phyloP scores from a whole-genome alignment of 805 yeast species.

The Grigorovia yakushimaensis region DNA sequence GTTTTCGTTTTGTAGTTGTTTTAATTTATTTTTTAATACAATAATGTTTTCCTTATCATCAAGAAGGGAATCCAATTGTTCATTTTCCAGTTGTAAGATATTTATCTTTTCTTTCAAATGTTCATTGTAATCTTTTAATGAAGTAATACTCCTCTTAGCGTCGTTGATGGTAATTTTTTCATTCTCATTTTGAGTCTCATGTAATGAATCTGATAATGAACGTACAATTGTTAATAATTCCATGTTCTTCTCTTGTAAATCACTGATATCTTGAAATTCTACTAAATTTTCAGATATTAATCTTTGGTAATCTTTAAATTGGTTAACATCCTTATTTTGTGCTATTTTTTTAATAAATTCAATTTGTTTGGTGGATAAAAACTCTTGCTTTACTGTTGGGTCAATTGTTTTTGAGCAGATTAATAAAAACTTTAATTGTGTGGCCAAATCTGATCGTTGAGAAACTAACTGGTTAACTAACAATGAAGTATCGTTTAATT shows the following conservation, averaged over 20 bases:
- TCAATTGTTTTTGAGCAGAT: slow-evolving; percentile 20
- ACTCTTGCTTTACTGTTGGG: neutral
- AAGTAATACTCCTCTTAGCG: slow-evolving; percentile 53
- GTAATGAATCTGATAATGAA: slow-evolving; percentile 61
- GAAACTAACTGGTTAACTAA: slow-evolving; percentile 37
- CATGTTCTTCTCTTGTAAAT: slow-evolving; percentile 64
- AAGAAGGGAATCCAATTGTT: slow-evolving; percentile 39
- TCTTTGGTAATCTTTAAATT: slow-evolving; percentile 57
- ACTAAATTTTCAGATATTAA: slow-evolving; percentile 68
- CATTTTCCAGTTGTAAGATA: slow-evolving; percentile 53
- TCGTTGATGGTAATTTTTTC: slow-evolving; percentile 42
- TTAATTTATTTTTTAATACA: neutral
- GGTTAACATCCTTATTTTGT: slow-evolving; percentile 23
- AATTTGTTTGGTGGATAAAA: slow-evolving; percentile 51
- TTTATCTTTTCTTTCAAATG: slow-evolving; percentile 40
- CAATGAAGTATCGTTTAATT: slow-evolving; percentile 26
- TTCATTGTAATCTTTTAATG: slow-evolving; percentile 47
- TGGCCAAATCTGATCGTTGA: slow-evolving; percentile 63
- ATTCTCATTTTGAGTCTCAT: slow-evolving; percentile 29
- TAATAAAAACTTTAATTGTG: slow-evolving; percentile 69
- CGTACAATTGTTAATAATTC: slow-evolving; percentile 62
- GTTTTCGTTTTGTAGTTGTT: neutral
- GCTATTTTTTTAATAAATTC: slow-evolving; percentile 48
- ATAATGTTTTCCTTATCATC: neutral
- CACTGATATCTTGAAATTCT: slow-evolving; percentile 55